Base-by-base conservation (phyloP, 2,329 filamentous ascomycete genomes). In the Fusarium equiseti region DNA sequence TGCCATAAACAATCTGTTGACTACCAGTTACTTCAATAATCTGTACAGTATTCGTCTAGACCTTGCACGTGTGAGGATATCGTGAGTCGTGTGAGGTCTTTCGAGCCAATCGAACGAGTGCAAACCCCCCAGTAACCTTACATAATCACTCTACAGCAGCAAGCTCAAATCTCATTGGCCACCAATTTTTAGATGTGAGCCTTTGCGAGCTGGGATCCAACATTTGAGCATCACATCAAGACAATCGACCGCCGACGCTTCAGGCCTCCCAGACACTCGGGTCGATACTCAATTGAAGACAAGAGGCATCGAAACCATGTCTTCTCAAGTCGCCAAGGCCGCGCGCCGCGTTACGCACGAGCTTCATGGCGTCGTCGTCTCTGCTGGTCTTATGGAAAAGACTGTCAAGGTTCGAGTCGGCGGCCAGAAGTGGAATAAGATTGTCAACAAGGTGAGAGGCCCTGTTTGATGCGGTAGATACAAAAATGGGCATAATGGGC, bases 371-470 rank as follows among this genome's bases (percentile, higher is more conserved):
- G 88, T 95, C 43, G 93, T 95, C 26, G 88, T 95, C 52, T 93
- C 92, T 44, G 89, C 92, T 9, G 93, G 92, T 22, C 86, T 90
- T 63, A 94, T 94, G 91, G 82, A 89, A 63, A 92, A 91, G 81
- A 94, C 92, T 5, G 91, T 94, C 61, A 94, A 92, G 81, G 92
- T 95, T 68, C 88, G 90, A 71, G 86, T 95, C 16, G 90, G 91
- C 54, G 87, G 86, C 16, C 88, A 90, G 77, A 87, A 88, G 77
- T 95, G 91, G 90, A 92, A 95, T 78, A 86, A 86, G 63, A 85
- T 87, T 68, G 87, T 95, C 58, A 86, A 90, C 78, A 95, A 95
- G 85, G 92, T 93, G 78, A 57, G 78, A 53, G 45, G 15, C 38
- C 26, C 12, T 51, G 10, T 20, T 18, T 15, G n/a, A 26, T 42